These are phyloP conservation scores for Quercus berberidifolia DNA, from an alignment of 306 rosid species.

Conservation along the genomic window DNA sequence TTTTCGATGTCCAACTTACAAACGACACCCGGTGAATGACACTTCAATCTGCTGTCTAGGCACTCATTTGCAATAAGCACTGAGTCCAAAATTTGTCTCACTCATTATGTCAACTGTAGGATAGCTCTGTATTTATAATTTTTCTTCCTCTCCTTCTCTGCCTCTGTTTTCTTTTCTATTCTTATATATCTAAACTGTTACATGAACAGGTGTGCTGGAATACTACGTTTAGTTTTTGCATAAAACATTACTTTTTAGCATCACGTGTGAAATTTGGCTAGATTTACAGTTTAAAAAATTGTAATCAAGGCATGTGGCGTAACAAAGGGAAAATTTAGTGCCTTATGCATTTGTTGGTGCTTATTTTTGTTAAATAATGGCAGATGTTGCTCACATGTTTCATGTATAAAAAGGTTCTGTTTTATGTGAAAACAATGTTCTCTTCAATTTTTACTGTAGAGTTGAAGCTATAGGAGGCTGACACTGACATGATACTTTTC, in stretches of 20 bases:
- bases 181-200: no score
- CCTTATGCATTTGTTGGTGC: background rate
- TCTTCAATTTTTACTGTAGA: background rate
- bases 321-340: background rate
- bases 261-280: background rate
- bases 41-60: no score
- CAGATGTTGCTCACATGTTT: background rate
- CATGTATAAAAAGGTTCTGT: background rate
- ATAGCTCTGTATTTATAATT: no score
- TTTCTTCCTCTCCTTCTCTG: no score
- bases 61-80: no score
- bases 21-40: no score
- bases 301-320: background rate
- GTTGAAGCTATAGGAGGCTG: background rate
- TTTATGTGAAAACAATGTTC: background rate
- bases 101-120: no score
- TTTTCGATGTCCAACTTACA: no score
- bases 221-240: background rate
- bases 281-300: background rate
- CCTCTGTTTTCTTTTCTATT: no score
- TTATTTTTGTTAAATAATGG: background rate
- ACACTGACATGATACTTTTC: constrained; percentile 25
- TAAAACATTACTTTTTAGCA: background rate
- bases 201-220: background rate
- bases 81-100: no score